phyloP scores from a whole-genome alignment of 1,284 basidiomycete genomes.

The Wolfiporia cocos region DNA sequence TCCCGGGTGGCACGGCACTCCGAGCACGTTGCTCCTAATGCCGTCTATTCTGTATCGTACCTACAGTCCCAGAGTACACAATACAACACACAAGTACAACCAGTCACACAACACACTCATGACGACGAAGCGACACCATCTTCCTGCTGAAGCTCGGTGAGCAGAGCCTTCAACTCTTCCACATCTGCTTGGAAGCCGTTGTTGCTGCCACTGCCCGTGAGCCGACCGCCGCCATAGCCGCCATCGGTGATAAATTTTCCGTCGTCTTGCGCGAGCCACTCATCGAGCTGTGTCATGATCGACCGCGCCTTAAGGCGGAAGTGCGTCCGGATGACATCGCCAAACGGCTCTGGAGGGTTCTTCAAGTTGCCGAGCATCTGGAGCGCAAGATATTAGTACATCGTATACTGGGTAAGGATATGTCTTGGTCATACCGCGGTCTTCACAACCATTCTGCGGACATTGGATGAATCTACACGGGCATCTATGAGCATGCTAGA shows the following conservation, averaged over 20 bases:
- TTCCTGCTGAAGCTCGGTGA: slow-evolving; percentile 42
- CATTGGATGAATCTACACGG: slow-evolving; percentile 71
- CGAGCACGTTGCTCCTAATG: too few relatives aligned
- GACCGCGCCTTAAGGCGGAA: slow-evolving; percentile 79
- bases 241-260: slow-evolving; percentile 52
- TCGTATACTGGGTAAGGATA: background rate
- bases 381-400: background rate
- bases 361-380: slow-evolving; percentile 85
- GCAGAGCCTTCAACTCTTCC: slow-evolving; percentile 55
- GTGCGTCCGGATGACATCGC: slow-evolving; percentile 81
- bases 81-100: too few relatives aligned
- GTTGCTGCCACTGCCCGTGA: slow-evolving; percentile 35
- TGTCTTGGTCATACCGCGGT: slow-evolving; percentile 57
- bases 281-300: slow-evolving; percentile 70
- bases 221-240: slow-evolving; percentile 19
- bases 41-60: too few relatives aligned
- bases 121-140: too few relatives aligned
- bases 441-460: slow-evolving; percentile 82
- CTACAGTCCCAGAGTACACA: too few relatives aligned
- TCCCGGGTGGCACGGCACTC: too few relatives aligned
- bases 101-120: too few relatives aligned
- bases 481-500: slow-evolving; percentile 3
- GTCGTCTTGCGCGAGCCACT: slow-evolving; percentile 73
- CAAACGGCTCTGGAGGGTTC: slow-evolving; percentile 77
- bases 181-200: slow-evolving; percentile 63